Evolutionary conservation across 495 filamentous ascomycete genomes (phyloP).

Genomic region (Aspergillus wentii): DNA sequence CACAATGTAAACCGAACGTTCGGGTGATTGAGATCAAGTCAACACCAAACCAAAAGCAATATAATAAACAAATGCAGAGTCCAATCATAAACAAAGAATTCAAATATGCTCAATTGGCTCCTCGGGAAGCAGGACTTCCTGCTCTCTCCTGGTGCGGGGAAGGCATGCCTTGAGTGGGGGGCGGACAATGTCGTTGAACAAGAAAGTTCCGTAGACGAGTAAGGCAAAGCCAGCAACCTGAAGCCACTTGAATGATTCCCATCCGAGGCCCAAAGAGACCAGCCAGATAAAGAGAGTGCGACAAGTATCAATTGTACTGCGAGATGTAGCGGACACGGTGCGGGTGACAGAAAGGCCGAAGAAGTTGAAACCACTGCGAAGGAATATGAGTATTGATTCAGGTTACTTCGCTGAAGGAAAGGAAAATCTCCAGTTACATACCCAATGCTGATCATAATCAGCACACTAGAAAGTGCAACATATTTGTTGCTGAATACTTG

Average conservation of each 20-base stretch:
- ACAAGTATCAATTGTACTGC: constrained; percentile 95
- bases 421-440: constrained; percentile 47
- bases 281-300: constrained; percentile 98
- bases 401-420: constrained; percentile 3
- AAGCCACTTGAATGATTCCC: constrained; percentile 98
- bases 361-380: constrained; percentile 86
- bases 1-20: too few species aligned
- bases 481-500: constrained; percentile 66
- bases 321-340: constrained; percentile 80
- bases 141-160: constrained; percentile 22
- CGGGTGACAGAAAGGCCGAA: constrained; percentile 92
- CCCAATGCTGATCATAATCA: constrained; percentile 98
- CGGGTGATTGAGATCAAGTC: too few species aligned
- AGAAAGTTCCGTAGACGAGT: constrained; percentile 92
- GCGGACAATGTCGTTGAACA: constrained; percentile 89
- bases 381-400: constrained; percentile 7
- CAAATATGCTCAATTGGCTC: constrained; percentile 76
- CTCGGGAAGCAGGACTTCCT: constrained; percentile 70
- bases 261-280: constrained; percentile 85
- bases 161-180: constrained; percentile 69
- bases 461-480: constrained; percentile 67
- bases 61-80: too few species aligned
- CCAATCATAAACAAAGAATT: constrained; percentile 1
- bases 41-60: constrained; percentile 1
- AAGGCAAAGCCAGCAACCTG: constrained; percentile 85